Base-by-base conservation (phyloP, 106 monocot species). In the Dioscorea alata region DNA sequence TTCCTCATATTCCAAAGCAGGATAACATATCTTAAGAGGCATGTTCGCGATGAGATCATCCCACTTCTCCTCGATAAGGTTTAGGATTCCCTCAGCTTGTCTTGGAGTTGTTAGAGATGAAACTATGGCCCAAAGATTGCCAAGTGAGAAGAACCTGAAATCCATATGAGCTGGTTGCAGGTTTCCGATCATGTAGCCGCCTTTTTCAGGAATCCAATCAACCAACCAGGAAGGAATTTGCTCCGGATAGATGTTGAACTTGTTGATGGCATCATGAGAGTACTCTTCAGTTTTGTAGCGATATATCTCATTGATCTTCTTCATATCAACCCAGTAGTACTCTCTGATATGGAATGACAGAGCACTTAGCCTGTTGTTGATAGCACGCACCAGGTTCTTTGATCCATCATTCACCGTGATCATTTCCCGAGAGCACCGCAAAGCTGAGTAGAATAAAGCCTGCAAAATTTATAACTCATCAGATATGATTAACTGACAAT, bases 151-250 rank as follows among this genome's bases (percentile, higher is more conserved):
- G 82, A 95, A 95, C 68, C 95, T 85, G 61, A 95, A 95, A 65
- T 95, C 95, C 95, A 95, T 95, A 59, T 95, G 91, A 66, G 90
- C 88, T 13, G 95, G 95, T 69, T 95, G 91, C 23, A 95, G 75
- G 66, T 95, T 95, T 51, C 95, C 95, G 57, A 95, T 88, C 21
- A 95, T 79, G 57, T 95, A 95, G 6, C 95, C 95, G 49, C 88
- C 90, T 67, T 74, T 81, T 23, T 90, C 88, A 57, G 90, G 90
- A 57, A 94, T 85, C 94, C 94, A 94, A 61, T 95, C 86, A 17
- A 81, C 84, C 19, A 95, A 80, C 95, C 95, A 95, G 2, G 79
- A 68, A 61, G 95, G 84, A 28, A 95, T 91, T 69, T 91, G 95
- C 10, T 92, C 92, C 49, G 96, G 96, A 65, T 97, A 97, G 17